Conservation (phyloP, 306 rosid genomes). For the Trichosanthes cucumerina region DNA sequence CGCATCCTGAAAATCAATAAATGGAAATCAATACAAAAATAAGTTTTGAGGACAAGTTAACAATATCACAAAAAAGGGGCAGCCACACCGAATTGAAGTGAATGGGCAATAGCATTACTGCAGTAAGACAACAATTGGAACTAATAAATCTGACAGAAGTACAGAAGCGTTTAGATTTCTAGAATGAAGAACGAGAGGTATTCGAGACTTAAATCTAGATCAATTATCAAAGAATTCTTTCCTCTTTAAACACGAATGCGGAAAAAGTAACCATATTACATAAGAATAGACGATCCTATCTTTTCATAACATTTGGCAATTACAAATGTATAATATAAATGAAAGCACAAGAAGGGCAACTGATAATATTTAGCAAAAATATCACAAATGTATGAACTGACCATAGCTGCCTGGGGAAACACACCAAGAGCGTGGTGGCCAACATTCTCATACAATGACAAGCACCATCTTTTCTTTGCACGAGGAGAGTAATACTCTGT, state of each 20-base stretch:
- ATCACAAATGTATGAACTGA: constrained; percentile 17
- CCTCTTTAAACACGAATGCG: neutral
- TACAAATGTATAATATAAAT: neutral
- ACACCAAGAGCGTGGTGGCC: constrained; percentile 92
- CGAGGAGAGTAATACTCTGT: constrained; percentile 92
- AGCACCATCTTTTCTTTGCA: constrained; percentile 94
- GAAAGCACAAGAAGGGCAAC: neutral
- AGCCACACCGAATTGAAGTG: neutral
- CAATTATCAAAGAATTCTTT: neutral
- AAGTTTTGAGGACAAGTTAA: neutral
- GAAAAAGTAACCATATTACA: neutral
- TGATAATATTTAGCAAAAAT: neutral
- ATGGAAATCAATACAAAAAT: neutral
- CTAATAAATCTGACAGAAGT: constrained; percentile 1
- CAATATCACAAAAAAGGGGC: neutral
- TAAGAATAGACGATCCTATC: neutral
- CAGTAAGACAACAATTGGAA: neutral
- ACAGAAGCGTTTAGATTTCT: neutral
- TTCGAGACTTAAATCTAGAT: neutral
- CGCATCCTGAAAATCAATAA: constrained; percentile 48
- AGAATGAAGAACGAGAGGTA: neutral
- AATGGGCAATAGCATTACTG: neutral
- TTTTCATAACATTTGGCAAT: neutral
- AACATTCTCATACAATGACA: constrained; percentile 73
- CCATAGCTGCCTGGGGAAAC: constrained; percentile 92